Percentiles rank a stretch among this genome's conserved stretches.
Conservation (phyloP, 2,329 filamentous ascomycete genomes). For the Talaromyces sp. region DNA sequence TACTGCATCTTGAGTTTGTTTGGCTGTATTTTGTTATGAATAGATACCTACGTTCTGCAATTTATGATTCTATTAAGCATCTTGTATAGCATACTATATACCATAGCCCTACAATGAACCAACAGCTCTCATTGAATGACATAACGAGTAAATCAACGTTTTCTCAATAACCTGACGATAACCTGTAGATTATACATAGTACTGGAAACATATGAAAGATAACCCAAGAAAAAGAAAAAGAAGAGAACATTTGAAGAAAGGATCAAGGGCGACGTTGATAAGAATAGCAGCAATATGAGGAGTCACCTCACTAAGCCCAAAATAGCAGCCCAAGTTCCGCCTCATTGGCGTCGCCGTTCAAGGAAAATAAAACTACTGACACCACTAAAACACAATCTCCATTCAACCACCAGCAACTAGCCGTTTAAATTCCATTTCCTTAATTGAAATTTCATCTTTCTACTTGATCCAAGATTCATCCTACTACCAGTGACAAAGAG, state of each 20-base stretch:
- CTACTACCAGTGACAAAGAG: not conserved
- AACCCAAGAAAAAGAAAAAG: not conserved
- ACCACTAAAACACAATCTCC: not conserved
- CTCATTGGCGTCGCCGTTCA: constrained; percentile 20
- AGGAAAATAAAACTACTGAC: constrained; percentile 13
- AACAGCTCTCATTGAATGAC: not conserved
- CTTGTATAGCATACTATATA: not conserved
- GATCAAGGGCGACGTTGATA: not conserved
- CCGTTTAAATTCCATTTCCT: not conserved
- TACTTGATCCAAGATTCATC: not conserved
- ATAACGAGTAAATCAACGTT: not conserved
- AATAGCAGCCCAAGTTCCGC: constrained; percentile 30
- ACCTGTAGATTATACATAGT: not conserved
- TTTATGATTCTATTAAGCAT: not conserved
- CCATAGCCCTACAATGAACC: not conserved
- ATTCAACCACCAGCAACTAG: constrained; percentile 12
- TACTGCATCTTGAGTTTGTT: constrained; percentile 50
- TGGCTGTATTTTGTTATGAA: constrained; percentile 5
- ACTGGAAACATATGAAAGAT: not conserved
- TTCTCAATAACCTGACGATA: not conserved
- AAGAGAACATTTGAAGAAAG: not conserved
- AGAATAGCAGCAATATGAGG: constrained; percentile 21
- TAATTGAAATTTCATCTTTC: not conserved
- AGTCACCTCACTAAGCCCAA: constrained; percentile 28
- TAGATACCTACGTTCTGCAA: constrained; percentile 13